Conservation (phyloP, 192 early-diverging fungal genomes). For the Linnemannia zychae region DNA sequence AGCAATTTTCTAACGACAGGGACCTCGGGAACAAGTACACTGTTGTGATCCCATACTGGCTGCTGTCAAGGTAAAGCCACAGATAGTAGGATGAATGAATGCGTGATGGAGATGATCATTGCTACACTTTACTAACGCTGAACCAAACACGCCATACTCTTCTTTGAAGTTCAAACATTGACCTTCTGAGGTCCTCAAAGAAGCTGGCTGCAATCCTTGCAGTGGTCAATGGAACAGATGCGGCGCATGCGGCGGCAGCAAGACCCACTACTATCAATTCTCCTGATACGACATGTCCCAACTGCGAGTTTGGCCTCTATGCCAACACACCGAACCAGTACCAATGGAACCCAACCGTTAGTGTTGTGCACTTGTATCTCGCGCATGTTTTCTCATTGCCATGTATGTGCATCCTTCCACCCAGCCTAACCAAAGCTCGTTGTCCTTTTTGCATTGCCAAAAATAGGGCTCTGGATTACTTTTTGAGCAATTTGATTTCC, state of each 20-base stretch:
- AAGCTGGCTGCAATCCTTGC: conserved; percentile 72
- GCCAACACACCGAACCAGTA: conserved; percentile 65
- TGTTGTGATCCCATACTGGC: conserved; percentile 70
- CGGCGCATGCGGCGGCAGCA: conserved; percentile 33
- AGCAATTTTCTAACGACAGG: conserved; percentile 56
- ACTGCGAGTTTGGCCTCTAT: conserved; percentile 79
- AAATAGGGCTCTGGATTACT: conserved; percentile 72
- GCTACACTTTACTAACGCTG: neutral
- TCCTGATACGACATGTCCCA: conserved; percentile 74
- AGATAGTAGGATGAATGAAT: neutral
- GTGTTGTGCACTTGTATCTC: neutral
- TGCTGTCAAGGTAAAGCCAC: conserved; percentile 66
- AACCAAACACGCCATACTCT: neutral
- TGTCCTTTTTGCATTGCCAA: neutral
- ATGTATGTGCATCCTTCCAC: neutral
- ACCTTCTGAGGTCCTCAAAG: conserved; percentile 56
- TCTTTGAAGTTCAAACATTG: conserved; percentile 61
- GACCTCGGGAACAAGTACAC: conserved; percentile 63
- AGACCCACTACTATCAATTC: conserved; percentile 59
- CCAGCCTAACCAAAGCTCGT: neutral
- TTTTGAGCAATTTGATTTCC: conserved; percentile 70
- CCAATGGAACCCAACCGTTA: conserved; percentile 78
- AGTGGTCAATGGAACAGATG: conserved; percentile 55
- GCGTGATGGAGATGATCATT: neutral
- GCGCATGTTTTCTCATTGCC: neutral